Evolutionary conservation across 2,329 filamentous ascomycete species (phyloP).

Genomic region (Colletotrichum brevisporum): DNA sequence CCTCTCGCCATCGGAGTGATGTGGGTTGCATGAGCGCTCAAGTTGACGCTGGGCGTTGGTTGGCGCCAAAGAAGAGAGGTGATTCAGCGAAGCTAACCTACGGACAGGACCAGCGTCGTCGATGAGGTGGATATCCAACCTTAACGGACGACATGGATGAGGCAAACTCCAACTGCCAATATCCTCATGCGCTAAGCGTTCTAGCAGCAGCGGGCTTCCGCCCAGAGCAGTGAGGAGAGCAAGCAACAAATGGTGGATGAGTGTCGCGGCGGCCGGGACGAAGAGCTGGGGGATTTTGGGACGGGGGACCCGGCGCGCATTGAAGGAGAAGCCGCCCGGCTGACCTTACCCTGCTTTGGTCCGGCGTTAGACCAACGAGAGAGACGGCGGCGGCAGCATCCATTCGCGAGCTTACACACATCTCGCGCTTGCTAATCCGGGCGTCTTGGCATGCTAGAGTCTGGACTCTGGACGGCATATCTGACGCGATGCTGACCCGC

Average conservation of each 20-base stretch:
- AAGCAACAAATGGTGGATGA: background rate
- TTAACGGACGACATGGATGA: slow-evolving; percentile 19
- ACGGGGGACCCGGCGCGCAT: slow-evolving; percentile 28
- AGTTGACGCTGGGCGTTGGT: slow-evolving; percentile 6
- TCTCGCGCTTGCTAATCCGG: slow-evolving; percentile 7
- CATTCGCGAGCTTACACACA: slow-evolving; percentile 28
- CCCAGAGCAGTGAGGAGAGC: slow-evolving; percentile 12
- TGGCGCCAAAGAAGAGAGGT: slow-evolving; percentile 2
- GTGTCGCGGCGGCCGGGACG: slow-evolving; percentile 25
- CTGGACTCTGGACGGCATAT: background rate
- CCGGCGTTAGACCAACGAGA: slow-evolving; percentile 23
- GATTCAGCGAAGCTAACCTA: background rate
- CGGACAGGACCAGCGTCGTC: background rate
- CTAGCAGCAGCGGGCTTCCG: slow-evolving; percentile 22
- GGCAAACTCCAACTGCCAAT: slow-evolving; percentile 30
- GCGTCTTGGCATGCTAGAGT: background rate
- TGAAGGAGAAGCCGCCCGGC: slow-evolving; percentile 27
- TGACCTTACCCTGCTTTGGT: slow-evolving; percentile 33
- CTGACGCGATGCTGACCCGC: slow-evolving; percentile 4
- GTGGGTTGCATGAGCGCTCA: slow-evolving; percentile 16
- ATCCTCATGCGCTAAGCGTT: slow-evolving; percentile 29
- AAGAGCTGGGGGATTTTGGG: slow-evolving; percentile 15
- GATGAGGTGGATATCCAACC: background rate
- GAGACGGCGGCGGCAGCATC: slow-evolving; percentile 35
- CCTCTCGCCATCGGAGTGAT: background rate